Percentiles rank a stretch among this genome's conserved stretches.
Evolutionary conservation across 345 rosid genomes (phyloP).

Genomic region (Populus simonii): DNA sequence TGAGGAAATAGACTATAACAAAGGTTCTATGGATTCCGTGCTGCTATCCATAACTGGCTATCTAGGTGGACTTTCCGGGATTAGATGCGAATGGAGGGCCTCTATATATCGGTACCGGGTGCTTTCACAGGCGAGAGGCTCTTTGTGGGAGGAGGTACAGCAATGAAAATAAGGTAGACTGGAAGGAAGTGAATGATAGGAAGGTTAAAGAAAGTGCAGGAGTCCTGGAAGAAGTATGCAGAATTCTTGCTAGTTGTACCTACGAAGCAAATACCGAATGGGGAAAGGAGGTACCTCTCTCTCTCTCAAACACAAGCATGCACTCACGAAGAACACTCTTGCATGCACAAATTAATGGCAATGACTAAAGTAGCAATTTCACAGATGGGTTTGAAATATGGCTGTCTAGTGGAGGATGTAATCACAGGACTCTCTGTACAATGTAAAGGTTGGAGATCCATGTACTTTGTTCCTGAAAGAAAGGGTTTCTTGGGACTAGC

Average conservation of each 20-base stretch:
- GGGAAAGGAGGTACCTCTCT: constrained; percentile 62
- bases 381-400: constrained; percentile 73
- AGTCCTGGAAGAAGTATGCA: constrained; percentile 33
- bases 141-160: constrained; percentile 45
- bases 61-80: constrained; percentile 61
- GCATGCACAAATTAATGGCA: no score
- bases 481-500: constrained; percentile 60
- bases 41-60: background rate
- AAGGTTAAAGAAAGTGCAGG: constrained; percentile 7
- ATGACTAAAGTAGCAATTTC: background rate
- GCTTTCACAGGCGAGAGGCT: constrained; percentile 74
- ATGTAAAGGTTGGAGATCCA: constrained; percentile 71
- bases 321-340: no score
- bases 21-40: no score
- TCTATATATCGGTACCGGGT: constrained; percentile 63
- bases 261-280: constrained; percentile 56
- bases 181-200: constrained; percentile 21
- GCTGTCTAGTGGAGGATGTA: constrained; percentile 71
- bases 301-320: background rate
- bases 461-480: constrained; percentile 50
- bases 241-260: constrained; percentile 57
- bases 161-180: constrained; percentile 16
- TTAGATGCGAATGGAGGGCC: constrained; percentile 71
- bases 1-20: no score
- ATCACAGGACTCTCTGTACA: constrained; percentile 73